A percentile compares a stretch with the other conserved stretches of the same genome.
Conservation (phyloP, 164 flowering plant species). For the Cinnamomum chago region DNA sequence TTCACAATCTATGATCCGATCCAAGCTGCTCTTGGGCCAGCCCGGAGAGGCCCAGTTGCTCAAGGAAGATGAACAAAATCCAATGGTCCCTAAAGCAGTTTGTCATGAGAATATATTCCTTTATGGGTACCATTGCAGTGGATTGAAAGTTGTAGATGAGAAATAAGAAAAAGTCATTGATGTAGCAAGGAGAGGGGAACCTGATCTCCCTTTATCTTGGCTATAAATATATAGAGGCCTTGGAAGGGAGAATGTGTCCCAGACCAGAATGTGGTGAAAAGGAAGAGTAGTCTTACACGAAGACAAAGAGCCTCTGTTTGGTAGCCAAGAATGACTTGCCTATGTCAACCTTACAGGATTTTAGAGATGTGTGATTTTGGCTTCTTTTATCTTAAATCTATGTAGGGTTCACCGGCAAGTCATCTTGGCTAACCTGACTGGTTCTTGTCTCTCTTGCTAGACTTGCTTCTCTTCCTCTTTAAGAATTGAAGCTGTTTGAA, state of each 20-base stretch:
- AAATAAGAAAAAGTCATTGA: background rate
- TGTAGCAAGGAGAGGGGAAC: too few relatives aligned
- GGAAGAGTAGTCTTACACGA: slow-evolving; percentile 4
- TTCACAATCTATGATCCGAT: background rate
- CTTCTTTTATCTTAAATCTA: background rate
- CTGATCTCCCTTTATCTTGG: too few relatives aligned
- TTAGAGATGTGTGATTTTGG: background rate
- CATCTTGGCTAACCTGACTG: slow-evolving; percentile 2
- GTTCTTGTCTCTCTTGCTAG: slow-evolving; percentile 1
- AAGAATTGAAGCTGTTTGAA: background rate
- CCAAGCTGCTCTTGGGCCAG: background rate
- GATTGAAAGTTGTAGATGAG: background rate
- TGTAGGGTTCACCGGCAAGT: background rate
- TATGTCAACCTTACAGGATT: background rate
- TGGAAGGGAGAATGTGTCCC: too few relatives aligned
- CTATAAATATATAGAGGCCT: background rate
- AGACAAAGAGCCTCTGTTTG: background rate
- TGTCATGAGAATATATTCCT: background rate
- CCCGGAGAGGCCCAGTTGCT: background rate
- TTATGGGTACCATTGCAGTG: background rate
- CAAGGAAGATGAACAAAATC: background rate
- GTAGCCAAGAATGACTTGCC: slow-evolving; percentile 9
- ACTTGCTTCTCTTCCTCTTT: background rate
- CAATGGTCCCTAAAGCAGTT: background rate
- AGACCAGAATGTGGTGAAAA: too few relatives aligned